phyloP scores from a whole-genome alignment of 495 filamentous ascomycete genomes.

The Aspergillus cristatus region DNA sequence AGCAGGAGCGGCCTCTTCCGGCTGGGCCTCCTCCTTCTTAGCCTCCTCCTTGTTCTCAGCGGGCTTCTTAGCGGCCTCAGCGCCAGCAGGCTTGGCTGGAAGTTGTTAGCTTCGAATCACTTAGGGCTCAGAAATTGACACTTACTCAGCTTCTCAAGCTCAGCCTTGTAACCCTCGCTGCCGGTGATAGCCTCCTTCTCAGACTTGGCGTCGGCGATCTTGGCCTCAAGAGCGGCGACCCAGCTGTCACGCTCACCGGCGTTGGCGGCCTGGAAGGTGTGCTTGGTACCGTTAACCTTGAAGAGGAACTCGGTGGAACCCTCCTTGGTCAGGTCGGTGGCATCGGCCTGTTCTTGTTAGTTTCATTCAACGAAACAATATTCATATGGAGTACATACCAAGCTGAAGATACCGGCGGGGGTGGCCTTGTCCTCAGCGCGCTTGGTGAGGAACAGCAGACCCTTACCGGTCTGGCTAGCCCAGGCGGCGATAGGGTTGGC shows the following conservation, averaged over 20 bases:
- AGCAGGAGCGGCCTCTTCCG: conserved; percentile 27
- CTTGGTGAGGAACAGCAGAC: conserved; percentile 89
- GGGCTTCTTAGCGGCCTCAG: conserved; percentile 30
- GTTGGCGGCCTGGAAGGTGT: conserved; percentile 71
- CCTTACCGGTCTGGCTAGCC: conserved; percentile 89
- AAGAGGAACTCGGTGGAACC: conserved; percentile 73
- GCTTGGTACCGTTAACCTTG: conserved; percentile 77
- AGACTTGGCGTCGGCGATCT: conserved; percentile 69
- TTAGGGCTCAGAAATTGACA: conserved; percentile 5
- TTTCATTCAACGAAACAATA: no score
- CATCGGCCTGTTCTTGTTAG: conserved; percentile 55
- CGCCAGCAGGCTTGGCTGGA: conserved; percentile 43
- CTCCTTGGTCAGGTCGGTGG: conserved; percentile 66
- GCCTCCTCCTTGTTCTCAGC: conserved; percentile 36
- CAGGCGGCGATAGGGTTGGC: conserved; percentile 77
- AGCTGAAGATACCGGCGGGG: conserved; percentile 73
- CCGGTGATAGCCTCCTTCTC: conserved; percentile 56
- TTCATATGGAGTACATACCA: conserved; percentile 68
- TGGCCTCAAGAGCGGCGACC: conserved; percentile 67
- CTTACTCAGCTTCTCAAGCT: conserved; percentile 57
- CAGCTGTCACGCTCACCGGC: conserved; percentile 81
- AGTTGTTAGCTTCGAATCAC: conserved; percentile 3
- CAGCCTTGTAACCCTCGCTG: conserved; percentile 71
- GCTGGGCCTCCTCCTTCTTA: conserved; percentile 18
- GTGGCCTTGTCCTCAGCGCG: conserved; percentile 68